Percentiles rank a stretch among this genome's conserved stretches.
These are phyloP conservation scores for Didymella segeticola DNA, from an alignment of 2,329 filamentous ascomycete species.

Conservation along the genomic window DNA sequence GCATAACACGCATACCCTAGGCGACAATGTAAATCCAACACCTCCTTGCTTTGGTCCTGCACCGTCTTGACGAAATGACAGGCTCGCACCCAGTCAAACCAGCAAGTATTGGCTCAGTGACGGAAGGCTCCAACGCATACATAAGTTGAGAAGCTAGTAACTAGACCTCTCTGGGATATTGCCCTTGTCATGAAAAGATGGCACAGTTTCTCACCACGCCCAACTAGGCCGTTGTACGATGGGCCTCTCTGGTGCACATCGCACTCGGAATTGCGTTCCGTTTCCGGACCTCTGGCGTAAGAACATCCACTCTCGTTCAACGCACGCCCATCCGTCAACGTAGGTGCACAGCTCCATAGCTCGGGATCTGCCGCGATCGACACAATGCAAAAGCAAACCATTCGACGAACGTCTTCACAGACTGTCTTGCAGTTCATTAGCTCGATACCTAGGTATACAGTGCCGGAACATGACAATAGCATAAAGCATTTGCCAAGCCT, in stretches of 20 bases:
- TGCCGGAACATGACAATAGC: neutral
- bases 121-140: neutral
- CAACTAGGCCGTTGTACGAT: neutral
- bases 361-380: neutral
- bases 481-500: conserved; percentile 3
- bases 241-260: neutral
- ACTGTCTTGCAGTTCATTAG: neutral
- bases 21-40: neutral
- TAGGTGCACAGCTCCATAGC: too few species aligned
- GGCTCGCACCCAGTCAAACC: neutral
- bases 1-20: neutral
- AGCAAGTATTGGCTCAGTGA: neutral
- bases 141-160: too few species aligned
- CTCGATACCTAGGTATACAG: too few species aligned
- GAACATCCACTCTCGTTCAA: neutral
- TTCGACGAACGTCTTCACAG: neutral
- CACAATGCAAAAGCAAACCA: too few species aligned
- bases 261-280: neutral
- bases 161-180: too few species aligned
- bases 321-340: too few species aligned
- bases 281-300: neutral
- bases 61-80: neutral
- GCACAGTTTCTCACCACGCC: too few species aligned
- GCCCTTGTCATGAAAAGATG: too few species aligned
- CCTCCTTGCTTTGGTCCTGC: neutral